A percentile compares a stretch with the other conserved stretches of the same genome.
These are phyloP conservation scores for Mycena maculata DNA, from an alignment of 768 basidiomycete species.

Conservation along the genomic window DNA sequence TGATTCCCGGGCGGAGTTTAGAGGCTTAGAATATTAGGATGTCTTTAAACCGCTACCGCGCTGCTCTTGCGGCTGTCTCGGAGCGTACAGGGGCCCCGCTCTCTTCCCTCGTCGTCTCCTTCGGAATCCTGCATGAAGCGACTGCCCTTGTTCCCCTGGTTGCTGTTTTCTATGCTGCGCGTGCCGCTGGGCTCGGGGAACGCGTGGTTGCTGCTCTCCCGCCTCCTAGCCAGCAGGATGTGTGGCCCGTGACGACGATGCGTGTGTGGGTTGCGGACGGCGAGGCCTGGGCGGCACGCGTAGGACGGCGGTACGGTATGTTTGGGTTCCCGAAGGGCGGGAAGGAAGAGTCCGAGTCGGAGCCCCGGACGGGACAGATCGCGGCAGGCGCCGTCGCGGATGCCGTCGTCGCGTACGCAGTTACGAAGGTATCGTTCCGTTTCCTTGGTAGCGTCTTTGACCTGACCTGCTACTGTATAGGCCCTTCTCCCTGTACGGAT, in stretches of 20 bases:
- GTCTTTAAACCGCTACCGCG: constrained; percentile 62
- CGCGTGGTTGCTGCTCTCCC: constrained; percentile 56
- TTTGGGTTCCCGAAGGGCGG: constrained; percentile 80
- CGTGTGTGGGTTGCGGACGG: constrained; percentile 82
- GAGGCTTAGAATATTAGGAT: too few species aligned
- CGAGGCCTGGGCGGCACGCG: constrained; percentile 72
- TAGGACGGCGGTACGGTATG: constrained; percentile 82
- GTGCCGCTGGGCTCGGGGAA: constrained; percentile 77
- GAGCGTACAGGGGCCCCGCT: constrained; percentile 79
- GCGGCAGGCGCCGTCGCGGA: constrained; percentile 83
- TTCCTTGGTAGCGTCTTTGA: not conserved
- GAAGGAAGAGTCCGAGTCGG: constrained; percentile 53
- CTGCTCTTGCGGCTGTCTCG: constrained; percentile 70
- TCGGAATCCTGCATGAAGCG: constrained; percentile 86
- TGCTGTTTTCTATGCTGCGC: constrained; percentile 77
- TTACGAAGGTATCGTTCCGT: constrained; percentile 69
- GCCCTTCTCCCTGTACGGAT: constrained; percentile 80
- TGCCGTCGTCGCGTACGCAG: constrained; percentile 82
- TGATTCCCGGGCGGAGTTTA: too few species aligned
- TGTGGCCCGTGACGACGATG: constrained; percentile 58
- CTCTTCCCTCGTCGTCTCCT: constrained; percentile 81
- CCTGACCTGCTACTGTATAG: constrained; percentile 51
- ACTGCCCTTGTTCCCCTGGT: constrained; percentile 84
- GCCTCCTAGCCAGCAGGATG: constrained; percentile 33
- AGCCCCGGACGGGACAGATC: constrained; percentile 46